Percentiles rank a stretch among this genome's conserved stretches.
phyloP scores from a whole-genome alignment of 305 asterid genomes.

The Andrographis paniculata region DNA sequence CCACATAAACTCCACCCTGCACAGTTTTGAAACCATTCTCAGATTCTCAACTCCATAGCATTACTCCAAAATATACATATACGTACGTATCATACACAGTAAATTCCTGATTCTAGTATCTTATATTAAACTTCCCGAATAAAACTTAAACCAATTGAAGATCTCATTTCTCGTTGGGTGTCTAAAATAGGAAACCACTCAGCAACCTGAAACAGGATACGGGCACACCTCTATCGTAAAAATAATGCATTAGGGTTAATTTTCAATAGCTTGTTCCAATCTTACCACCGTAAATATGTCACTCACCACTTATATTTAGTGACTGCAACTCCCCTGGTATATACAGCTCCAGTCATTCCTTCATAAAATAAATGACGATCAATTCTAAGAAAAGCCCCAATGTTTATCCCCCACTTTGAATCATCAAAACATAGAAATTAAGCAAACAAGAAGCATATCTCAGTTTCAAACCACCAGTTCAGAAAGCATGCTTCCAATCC shows the following conservation, averaged over 20 bases:
- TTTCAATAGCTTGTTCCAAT: background rate
- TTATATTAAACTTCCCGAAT: too few species aligned
- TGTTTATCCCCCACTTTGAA: too few species aligned
- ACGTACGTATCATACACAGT: too few species aligned
- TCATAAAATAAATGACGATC: slow-evolving; percentile 8
- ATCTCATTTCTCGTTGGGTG: background rate
- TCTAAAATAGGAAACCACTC: slow-evolving; percentile 8
- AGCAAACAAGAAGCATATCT: too few species aligned
- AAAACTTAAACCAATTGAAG: too few species aligned
- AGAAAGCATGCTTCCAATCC: background rate
- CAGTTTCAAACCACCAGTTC: too few species aligned
- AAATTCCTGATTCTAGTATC: too few species aligned
- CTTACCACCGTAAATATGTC: slow-evolving; percentile 6
- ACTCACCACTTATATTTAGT: slow-evolving; percentile 92
- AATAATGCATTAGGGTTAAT: slow-evolving; percentile 6
- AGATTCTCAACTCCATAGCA: too few species aligned
- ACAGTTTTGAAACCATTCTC: too few species aligned
- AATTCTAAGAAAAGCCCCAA: slow-evolving; percentile 13
- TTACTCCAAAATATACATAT: too few species aligned
- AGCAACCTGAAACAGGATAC: slow-evolving; percentile 8
- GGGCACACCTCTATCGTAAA: slow-evolving; percentile 8
- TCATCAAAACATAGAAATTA: too few species aligned
- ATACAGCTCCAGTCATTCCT: slow-evolving; percentile 99
- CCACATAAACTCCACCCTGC: too few species aligned
- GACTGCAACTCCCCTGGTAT: slow-evolving; percentile 87